phyloP scores from a whole-genome alignment of 345 rosid species.

The Pseudoturritis turrita region DNA sequence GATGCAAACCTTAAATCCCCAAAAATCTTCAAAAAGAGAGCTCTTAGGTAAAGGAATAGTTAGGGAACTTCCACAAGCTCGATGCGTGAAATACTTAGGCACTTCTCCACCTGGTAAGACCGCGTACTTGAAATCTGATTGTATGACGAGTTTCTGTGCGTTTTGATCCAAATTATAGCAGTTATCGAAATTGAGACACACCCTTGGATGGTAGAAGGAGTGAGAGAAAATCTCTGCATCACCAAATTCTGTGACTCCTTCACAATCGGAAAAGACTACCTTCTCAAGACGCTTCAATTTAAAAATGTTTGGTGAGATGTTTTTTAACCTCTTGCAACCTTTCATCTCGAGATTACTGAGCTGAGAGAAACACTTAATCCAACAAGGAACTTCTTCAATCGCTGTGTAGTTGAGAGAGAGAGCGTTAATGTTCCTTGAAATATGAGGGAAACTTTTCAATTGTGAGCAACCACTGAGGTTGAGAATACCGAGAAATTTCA shows the following conservation, averaged over 20 bases:
- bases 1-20: not conserved
- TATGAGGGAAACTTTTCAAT: not conserved
- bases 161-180: not conserved
- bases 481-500: not conserved
- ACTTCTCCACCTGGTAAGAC: not conserved
- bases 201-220: too few species aligned
- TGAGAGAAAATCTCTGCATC: not conserved
- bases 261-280: conserved; percentile 5
- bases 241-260: not conserved
- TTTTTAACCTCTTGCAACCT: not conserved
- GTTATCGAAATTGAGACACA: not conserved
- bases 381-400: not conserved
- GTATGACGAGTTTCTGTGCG: not conserved
- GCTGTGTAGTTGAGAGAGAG: not conserved
- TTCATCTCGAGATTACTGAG: not conserved
- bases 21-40: not conserved
- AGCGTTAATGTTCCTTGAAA: not conserved
- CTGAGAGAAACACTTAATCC: not conserved
- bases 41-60: not conserved
- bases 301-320: conserved; percentile 3
- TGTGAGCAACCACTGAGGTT: not conserved
- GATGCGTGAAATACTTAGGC: not conserved
- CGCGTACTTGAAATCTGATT: not conserved
- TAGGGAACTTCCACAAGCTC: not conserved
- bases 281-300: not conserved